Conservation (phyloP, 352 stramenopile genomes). For the Phytophthora sp. region DNA sequence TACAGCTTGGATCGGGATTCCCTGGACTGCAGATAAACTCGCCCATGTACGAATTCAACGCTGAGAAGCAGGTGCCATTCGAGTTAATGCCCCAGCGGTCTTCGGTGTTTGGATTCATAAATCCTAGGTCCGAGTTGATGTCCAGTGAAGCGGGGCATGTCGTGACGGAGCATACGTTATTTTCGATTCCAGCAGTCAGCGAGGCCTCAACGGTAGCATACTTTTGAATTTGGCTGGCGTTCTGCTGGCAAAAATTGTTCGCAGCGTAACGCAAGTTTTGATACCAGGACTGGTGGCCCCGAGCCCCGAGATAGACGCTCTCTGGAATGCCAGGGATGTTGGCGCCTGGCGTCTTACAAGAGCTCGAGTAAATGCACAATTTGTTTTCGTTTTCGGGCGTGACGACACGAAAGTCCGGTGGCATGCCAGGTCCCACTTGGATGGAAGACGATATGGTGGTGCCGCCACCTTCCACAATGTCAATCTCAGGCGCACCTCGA, state of each 20-base stretch:
- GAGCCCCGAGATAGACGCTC: conserved; percentile 43
- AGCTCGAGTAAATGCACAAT: conserved; percentile 55
- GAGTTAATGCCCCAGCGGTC: conserved; percentile 54
- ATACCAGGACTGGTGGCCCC: conserved; percentile 67
- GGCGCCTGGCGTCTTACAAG: conserved; percentile 47
- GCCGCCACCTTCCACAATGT: conserved; percentile 91
- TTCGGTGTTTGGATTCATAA: conserved; percentile 21
- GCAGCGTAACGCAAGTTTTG: conserved; percentile 61
- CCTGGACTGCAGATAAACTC: conserved; percentile 52
- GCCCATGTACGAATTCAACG: conserved; percentile 55
- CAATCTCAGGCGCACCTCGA: conserved; percentile 93
- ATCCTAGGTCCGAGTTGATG: conserved; percentile 39
- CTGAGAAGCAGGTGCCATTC: conserved; percentile 53
- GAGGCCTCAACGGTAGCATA: conserved; percentile 33
- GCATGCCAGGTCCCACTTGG: conserved; percentile 70
- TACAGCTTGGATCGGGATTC: conserved; percentile 33
- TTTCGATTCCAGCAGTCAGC: conserved; percentile 31
- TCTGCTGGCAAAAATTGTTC: conserved; percentile 59
- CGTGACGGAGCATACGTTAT: conserved; percentile 43
- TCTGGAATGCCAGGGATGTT: conserved; percentile 56
- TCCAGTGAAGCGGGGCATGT: conserved; percentile 51
- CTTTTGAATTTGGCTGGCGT: conserved; percentile 32
- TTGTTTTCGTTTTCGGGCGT: conserved; percentile 28
- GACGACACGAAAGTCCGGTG: conserved; percentile 51
- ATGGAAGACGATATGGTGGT: conserved; percentile 76